Evolutionary conservation across 2,329 filamentous ascomycete genomes (phyloP).

Genomic region (Colletotrichum cuscutae): DNA sequence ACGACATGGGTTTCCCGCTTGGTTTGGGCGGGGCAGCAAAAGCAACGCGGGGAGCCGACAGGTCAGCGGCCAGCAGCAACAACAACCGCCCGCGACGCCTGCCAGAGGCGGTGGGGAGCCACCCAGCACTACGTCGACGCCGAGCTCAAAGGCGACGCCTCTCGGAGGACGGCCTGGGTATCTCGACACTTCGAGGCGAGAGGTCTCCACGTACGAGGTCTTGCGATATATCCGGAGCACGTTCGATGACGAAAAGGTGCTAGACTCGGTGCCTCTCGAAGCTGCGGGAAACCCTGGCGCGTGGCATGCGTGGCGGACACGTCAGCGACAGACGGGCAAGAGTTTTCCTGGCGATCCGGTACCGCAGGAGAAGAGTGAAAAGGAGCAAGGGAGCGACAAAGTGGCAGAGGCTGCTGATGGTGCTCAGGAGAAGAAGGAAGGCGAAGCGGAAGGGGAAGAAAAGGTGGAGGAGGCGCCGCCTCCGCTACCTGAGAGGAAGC

Average conservation of each 20-base stretch:
- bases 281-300: constrained; percentile 90
- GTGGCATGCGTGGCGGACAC: constrained; percentile 91
- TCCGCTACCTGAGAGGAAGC: constrained; percentile 3
- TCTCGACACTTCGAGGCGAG: constrained; percentile 52
- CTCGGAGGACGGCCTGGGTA: constrained; percentile 48
- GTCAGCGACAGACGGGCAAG: constrained; percentile 47
- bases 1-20: constrained; percentile 88
- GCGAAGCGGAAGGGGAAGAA: constrained; percentile 29
- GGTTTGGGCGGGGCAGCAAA: constrained; percentile 76
- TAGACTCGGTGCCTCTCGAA: constrained; percentile 83
- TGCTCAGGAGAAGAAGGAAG: background rate
- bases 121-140: constrained; percentile 42
- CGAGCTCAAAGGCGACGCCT: constrained; percentile 43
- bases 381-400: background rate
- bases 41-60: constrained; percentile 50
- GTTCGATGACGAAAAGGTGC: constrained; percentile 80
- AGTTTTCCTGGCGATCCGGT: background rate
- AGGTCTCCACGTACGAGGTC: constrained; percentile 72
- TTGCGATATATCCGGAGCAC: constrained; percentile 84
- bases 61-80: constrained; percentile 52
- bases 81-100: constrained; percentile 41
- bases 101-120: constrained; percentile 36
- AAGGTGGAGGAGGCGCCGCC: constrained; percentile 35
- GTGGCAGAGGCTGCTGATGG: background rate
- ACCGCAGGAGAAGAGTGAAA: background rate